These are phyloP conservation scores for Alopecurus myosuroides DNA, from an alignment of 176 grass and related monocot genomes.

Conservation along the genomic window DNA sequence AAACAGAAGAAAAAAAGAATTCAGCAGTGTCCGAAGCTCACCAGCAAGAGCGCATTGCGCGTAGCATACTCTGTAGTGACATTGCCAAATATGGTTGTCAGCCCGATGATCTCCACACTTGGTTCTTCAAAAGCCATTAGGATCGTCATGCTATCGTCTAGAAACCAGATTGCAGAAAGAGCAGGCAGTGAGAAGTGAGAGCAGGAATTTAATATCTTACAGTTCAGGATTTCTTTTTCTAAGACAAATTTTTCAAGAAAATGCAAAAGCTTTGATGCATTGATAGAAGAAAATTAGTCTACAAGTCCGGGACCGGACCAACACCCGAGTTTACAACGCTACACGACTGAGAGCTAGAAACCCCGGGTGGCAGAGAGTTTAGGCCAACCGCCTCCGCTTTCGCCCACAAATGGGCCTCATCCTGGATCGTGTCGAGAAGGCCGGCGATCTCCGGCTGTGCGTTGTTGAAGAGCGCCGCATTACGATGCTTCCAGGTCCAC, in stretches of 20 bases:
- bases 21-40: slow-evolving; percentile 13
- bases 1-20: background rate
- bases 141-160: slow-evolving; percentile 95
- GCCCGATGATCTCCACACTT: slow-evolving; percentile 65
- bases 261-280: background rate
- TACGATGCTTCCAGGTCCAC: background rate
- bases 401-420: background rate
- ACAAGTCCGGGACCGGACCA: background rate
- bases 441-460: background rate
- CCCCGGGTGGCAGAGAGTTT: background rate
- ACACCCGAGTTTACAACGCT: background rate
- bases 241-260: background rate
- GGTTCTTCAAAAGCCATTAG: slow-evolving; percentile 80
- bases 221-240: background rate
- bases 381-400: background rate
- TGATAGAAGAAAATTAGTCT: background rate
- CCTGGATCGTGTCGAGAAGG: background rate
- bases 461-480: background rate
- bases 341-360: background rate
- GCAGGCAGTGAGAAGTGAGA: background rate
- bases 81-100: slow-evolving; percentile 93
- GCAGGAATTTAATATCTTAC: background rate
- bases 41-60: slow-evolving; percentile 80
- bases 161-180: background rate
- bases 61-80: slow-evolving; percentile 56